These are phyloP conservation scores for Cupressus sempervirens DNA, from an alignment of 75 land plant species.

Conservation along the genomic window DNA sequence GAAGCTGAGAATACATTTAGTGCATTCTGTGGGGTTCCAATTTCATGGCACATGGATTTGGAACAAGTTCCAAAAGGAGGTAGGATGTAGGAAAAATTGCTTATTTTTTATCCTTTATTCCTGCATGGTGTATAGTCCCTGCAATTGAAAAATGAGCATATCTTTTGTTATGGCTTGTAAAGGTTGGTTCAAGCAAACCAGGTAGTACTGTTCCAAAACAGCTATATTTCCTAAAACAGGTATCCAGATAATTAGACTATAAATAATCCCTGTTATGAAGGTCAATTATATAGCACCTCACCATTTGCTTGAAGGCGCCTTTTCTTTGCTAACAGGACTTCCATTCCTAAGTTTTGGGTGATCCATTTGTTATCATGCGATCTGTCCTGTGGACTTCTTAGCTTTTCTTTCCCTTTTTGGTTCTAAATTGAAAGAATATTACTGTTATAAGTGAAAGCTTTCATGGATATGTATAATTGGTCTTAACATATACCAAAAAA, in stretches of 20 bases:
- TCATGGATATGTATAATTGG: too few relatives aligned
- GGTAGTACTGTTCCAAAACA: background rate
- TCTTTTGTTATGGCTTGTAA: background rate
- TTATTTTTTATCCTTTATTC: background rate
- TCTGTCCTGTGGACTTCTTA: background rate
- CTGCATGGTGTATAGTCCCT: background rate
- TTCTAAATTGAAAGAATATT: background rate
- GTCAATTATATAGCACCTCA: background rate
- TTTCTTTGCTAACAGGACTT: background rate
- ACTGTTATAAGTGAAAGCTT: background rate
- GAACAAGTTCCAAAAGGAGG: conserved; percentile 88
- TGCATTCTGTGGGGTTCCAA: conserved; percentile 31
- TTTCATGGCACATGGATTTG: conserved; percentile 64
- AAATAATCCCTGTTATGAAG: background rate
- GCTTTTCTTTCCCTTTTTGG: background rate
- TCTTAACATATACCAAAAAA: too few relatives aligned
- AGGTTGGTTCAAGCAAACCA: background rate
- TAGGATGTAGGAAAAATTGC: conserved; percentile 21
- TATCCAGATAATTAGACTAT: too few relatives aligned
- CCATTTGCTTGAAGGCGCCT: background rate
- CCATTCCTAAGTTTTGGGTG: background rate
- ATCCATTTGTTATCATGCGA: background rate
- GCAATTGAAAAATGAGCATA: background rate
- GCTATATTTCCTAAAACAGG: background rate
- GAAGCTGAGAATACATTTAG: conserved; percentile 29